phyloP scores from a whole-genome alignment of 73 alveolate species.

The Tetrahymena borealis region DNA sequence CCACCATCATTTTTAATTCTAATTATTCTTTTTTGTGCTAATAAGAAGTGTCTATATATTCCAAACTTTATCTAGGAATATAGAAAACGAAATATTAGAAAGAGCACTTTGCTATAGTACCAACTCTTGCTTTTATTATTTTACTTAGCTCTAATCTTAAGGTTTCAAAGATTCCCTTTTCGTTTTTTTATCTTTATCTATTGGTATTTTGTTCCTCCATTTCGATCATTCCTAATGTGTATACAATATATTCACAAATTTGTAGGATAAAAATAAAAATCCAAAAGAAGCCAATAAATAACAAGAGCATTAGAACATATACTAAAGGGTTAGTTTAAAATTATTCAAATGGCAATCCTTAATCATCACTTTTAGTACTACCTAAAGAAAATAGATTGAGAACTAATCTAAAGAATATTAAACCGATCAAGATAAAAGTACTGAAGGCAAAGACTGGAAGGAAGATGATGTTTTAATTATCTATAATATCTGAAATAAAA shows the following conservation, averaged over 20 bases:
- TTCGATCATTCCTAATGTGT: not conserved
- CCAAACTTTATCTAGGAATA: not conserved
- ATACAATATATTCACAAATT: not conserved
- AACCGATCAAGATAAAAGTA: not conserved
- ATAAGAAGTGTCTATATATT: not conserved
- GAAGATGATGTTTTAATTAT: not conserved
- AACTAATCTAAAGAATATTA: not conserved
- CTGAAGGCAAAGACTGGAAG: not conserved
- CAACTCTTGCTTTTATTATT: not conserved
- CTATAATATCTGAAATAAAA: not conserved
- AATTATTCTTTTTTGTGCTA: not conserved
- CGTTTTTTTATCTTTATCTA: not conserved
- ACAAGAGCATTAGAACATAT: not conserved
- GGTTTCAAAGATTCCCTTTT: not conserved
- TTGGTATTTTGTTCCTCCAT: not conserved
- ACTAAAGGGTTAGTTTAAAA: not conserved
- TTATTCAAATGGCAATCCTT: not conserved
- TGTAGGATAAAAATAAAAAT: not conserved
- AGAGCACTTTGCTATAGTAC: not conserved
- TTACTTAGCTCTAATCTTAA: not conserved
- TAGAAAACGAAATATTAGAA: not conserved
- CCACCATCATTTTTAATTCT: not conserved
- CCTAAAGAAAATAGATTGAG: not conserved
- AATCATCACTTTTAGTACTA: not conserved
- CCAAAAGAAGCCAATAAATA: not conserved